Conservation (phyloP, 192 early-diverging fungal species). For the Podila verticillata region DNA sequence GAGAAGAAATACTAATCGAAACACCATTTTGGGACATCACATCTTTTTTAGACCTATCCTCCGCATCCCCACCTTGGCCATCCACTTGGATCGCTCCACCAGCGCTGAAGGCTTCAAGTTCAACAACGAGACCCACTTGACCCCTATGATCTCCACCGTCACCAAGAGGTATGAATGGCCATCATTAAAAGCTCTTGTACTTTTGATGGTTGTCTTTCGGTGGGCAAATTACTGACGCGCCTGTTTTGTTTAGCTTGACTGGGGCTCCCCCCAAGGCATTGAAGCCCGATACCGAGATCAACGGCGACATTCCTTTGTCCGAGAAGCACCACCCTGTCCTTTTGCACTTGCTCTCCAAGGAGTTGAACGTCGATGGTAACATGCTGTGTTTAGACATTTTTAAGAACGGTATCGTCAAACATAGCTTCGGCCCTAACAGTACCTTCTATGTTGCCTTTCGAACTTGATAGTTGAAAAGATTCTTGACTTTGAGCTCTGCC, state of each 20-base stretch:
- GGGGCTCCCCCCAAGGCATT: conserved; percentile 31
- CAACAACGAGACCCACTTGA: conserved; percentile 95
- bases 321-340: conserved; percentile 86
- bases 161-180: conserved; percentile 57
- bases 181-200: no score
- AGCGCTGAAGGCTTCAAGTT: conserved; percentile 85
- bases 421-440: no score
- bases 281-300: conserved; percentile 43
- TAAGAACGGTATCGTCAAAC: not conserved
- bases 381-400: not conserved
- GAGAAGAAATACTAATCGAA: no score
- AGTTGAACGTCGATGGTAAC: conserved; percentile 73
- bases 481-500: conserved; percentile 95
- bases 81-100: conserved; percentile 90
- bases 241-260: conserved; percentile 31
- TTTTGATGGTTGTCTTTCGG: no score
- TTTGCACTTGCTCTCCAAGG: conserved; percentile 78
- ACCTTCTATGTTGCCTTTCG: no score
- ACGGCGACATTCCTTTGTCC: conserved; percentile 26
- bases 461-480: conserved; percentile 70
- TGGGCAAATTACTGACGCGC: no score
- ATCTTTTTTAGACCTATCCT: conserved; percentile 76
- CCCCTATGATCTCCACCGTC: conserved; percentile 85
- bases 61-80: conserved; percentile 95
- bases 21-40: not conserved